A percentile compares a stretch with the other conserved stretches of the same genome.
phyloP scores from a whole-genome alignment of 75 land plant species.

The Chamaecyparis obtusa region DNA sequence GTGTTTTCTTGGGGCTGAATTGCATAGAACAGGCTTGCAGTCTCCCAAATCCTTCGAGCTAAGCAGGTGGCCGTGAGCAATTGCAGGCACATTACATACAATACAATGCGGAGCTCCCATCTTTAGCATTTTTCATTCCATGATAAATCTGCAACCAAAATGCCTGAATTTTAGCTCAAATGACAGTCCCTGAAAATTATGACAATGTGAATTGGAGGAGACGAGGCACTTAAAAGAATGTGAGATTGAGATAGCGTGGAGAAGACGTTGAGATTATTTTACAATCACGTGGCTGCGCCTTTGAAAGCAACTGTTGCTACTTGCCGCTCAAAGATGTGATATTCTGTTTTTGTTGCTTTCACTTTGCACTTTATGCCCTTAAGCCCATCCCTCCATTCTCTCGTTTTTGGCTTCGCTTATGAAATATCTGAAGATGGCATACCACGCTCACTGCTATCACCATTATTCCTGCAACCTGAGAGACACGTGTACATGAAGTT shows the following conservation, averaged over 20 bases:
- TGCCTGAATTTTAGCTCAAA: background rate
- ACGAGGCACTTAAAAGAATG: background rate
- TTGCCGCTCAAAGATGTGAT: background rate
- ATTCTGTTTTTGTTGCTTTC: background rate
- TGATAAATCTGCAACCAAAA: slow-evolving; percentile 3
- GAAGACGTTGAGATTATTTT: background rate
- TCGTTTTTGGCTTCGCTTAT: background rate
- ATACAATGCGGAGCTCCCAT: slow-evolving; percentile 5
- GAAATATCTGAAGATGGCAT: too few species aligned
- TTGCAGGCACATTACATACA: background rate
- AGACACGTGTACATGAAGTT: too few species aligned
- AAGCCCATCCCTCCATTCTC: background rate
- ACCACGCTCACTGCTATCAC: too few species aligned
- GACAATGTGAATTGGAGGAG: background rate
- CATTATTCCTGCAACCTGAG: too few species aligned
- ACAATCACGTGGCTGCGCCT: background rate
- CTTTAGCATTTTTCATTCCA: background rate
- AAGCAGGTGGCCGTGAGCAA: background rate
- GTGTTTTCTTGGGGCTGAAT: background rate
- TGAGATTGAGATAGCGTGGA: background rate
- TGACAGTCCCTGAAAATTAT: background rate
- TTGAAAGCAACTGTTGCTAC: background rate
- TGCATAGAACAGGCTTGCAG: background rate
- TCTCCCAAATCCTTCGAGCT: background rate
- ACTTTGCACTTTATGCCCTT: background rate